Conservation (phyloP, 1,139 yeast species). For the Nakaseomyces bracarensis region DNA sequence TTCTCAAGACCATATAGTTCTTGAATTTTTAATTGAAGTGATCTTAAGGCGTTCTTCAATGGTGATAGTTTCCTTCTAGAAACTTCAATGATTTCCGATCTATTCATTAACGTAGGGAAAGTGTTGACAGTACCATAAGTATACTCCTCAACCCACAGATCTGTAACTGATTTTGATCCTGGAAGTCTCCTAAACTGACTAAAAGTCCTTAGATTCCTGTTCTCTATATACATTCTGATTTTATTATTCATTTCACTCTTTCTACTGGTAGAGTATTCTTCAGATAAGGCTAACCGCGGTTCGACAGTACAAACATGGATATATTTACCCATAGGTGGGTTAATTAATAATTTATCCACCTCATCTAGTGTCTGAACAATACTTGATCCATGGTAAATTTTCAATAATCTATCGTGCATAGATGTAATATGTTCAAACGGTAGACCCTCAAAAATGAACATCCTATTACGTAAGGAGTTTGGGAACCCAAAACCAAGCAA, state of each 20-base stretch:
- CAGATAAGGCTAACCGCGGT: conserved; percentile 51
- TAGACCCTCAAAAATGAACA: conserved; percentile 75
- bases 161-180: conserved; percentile 63
- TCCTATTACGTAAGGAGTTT: conserved; percentile 60
- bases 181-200: conserved; percentile 65
- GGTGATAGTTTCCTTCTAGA: conserved; percentile 69
- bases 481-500: conserved; percentile 87
- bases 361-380: conserved; percentile 62
- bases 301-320: conserved; percentile 66
- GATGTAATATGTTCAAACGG: conserved; percentile 85
- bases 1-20: conserved; percentile 65
- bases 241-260: conserved; percentile 21
- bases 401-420: conserved; percentile 66
- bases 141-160: conserved; percentile 84
- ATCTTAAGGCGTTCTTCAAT: conserved; percentile 68
- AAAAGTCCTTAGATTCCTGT: conserved; percentile 62
- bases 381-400: conserved; percentile 76
- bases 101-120: conserved; percentile 83
- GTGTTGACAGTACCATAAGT: conserved; percentile 66
- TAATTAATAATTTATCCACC: conserved; percentile 42
- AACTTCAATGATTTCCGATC: conserved; percentile 58
- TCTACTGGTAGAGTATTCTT: conserved; percentile 24
- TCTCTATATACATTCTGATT: conserved; percentile 61
- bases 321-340: conserved; percentile 61
- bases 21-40: conserved; percentile 59